phyloP scores from a whole-genome alignment of 495 filamentous ascomycete species.

The Daldinia childiae region DNA sequence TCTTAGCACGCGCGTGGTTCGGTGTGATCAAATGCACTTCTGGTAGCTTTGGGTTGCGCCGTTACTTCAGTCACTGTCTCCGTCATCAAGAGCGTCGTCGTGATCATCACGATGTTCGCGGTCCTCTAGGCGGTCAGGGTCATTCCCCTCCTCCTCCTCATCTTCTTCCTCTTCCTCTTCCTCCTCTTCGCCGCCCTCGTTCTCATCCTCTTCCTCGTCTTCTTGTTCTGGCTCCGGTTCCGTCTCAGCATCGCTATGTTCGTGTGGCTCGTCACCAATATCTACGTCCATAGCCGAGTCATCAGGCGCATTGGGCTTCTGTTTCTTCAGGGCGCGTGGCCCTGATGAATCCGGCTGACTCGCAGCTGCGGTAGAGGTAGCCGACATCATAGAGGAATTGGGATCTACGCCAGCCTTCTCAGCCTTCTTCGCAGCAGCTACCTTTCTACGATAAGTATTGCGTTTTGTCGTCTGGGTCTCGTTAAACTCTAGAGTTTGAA shows the following conservation, averaged over 20 bases:
- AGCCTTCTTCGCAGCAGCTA: slow-evolving; percentile 55
- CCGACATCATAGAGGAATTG: slow-evolving; percentile 50
- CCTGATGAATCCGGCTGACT: slow-evolving; percentile 23
- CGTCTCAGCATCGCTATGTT: slow-evolving; percentile 60
- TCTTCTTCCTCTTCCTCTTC: slow-evolving; percentile 57
- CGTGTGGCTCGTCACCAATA: slow-evolving; percentile 51
- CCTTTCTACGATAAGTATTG: slow-evolving; percentile 59
- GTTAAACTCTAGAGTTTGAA: slow-evolving; percentile 57
- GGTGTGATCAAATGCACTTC: not conserved
- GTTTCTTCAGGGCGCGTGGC: slow-evolving; percentile 52
- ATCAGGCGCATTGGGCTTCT: slow-evolving; percentile 44
- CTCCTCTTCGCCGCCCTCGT: slow-evolving; percentile 56
- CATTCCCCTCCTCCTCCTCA: slow-evolving; percentile 53
- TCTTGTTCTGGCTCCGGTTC: slow-evolving; percentile 63
- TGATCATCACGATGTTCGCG: slow-evolving; percentile 55
- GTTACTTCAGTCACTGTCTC: slow-evolving; percentile 60
- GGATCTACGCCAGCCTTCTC: slow-evolving; percentile 30
- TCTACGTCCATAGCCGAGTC: slow-evolving; percentile 49
- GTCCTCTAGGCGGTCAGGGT: slow-evolving; percentile 18
- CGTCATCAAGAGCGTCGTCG: slow-evolving; percentile 72
- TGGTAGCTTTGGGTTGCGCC: not conserved
- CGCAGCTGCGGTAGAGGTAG: slow-evolving; percentile 21
- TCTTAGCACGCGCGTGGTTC: not conserved
- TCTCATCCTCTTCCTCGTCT: slow-evolving; percentile 65
- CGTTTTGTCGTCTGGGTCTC: slow-evolving; percentile 62